Evolutionary conservation across 345 rosid species (phyloP).

Genomic region (Orychophragmus violaceus): DNA sequence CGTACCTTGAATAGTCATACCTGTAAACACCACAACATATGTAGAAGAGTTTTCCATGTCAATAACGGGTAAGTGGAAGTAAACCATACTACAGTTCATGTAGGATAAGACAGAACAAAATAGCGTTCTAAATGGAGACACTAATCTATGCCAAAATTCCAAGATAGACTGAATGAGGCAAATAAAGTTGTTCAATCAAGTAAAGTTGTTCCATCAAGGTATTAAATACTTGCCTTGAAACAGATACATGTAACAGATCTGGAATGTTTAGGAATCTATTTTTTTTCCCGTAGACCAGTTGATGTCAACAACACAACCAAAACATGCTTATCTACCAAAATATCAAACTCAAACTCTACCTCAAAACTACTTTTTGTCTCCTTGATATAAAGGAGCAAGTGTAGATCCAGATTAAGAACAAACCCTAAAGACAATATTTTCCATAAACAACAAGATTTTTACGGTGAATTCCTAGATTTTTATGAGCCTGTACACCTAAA

Average conservation of each 20-base stretch:
- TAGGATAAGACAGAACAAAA: no score
- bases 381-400: not conserved
- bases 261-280: not conserved
- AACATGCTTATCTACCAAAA: no score
- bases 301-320: conserved; percentile 8
- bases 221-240: not conserved
- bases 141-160: no score
- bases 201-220: not conserved
- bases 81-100: no score
- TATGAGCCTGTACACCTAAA: not conserved
- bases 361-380: conserved; percentile 2
- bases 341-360: not conserved
- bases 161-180: no score
- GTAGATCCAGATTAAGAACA: conserved; percentile 16
- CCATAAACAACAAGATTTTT: not conserved
- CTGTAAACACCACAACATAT: no score
- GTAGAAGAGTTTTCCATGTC: no score
- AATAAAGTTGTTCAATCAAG: not conserved
- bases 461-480: not conserved
- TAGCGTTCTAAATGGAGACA: no score
- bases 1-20: no score
- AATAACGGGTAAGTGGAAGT: no score
- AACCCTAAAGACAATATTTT: not conserved
- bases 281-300: not conserved
- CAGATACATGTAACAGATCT: conserved; percentile 5